Base-by-base conservation (phyloP, 805 yeast species). In the Saturnispora silvae region DNA sequence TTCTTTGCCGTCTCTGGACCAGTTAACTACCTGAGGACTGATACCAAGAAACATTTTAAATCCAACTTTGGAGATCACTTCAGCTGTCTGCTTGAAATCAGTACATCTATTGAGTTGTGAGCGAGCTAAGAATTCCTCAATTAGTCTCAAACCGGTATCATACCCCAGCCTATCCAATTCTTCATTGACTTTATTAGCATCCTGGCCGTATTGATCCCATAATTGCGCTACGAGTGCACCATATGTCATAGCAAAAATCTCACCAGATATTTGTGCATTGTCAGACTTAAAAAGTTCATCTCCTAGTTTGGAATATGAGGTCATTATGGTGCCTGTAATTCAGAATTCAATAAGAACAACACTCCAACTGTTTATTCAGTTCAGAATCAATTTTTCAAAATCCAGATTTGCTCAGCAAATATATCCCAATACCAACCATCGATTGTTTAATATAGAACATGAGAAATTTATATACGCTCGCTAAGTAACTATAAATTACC, bases 111-210 rank as follows among this genome's bases (percentile, higher is more conserved):
- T 81, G 1, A 81, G 67, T n/a, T 84, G 87, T 0, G 95, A 77
- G 51, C 81, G 77, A 22, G 96, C 94, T 28, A 92, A 64, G 51
- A 89, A 85, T 54, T 92, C 98, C 52, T 92, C 98, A 34, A 92
- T 83, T 41, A 92, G 58, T 45, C 98, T 65, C 33, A 86, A 63
- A 1, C 98, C 98, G 28, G 92, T 92, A 54, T 83, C 86, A 57
- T 87, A 84, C 1, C 98, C 98, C 97, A 92, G 89, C 45, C 75
- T 72, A 50, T 79, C 95, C 34, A 92, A 65, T 53, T 89, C 94
- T 35, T 65, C 64, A 53, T 92, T 92, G 40, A 92, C 95, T 50
- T 77, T 77, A 5, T 52, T 54, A 56, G 84, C 87, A 56, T 87
- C 82, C 45, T 74, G 68, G 38, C 78, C 70, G 57, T 72, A 78